Conservation (phyloP, 2,329 filamentous ascomycete genomes). For the Setomelanomma holmii region DNA sequence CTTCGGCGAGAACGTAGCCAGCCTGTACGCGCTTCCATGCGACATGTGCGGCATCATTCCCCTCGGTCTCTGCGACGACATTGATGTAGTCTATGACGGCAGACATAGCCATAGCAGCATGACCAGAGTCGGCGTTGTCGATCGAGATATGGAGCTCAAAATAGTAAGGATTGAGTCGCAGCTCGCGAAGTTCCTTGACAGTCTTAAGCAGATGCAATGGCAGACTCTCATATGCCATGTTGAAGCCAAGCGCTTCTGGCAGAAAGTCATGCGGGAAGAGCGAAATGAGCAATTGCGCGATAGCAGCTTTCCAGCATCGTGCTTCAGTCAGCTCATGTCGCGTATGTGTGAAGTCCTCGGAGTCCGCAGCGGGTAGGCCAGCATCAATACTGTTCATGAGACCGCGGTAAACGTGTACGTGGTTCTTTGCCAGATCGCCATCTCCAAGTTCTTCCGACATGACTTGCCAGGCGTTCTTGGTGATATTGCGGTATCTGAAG, state of each 20-base stretch:
- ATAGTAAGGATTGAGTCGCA: conserved; percentile 55
- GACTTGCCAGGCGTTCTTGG: conserved; percentile 57
- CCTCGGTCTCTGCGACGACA: conserved; percentile 26
- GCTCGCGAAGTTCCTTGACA: conserved; percentile 53
- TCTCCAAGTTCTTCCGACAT: conserved; percentile 61
- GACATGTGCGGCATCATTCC: conserved; percentile 39
- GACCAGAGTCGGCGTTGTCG: conserved; percentile 59
- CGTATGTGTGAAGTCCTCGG: conserved; percentile 37
- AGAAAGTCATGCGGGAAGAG: conserved; percentile 59
- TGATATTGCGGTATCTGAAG: conserved; percentile 48
- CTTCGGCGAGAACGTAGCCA: conserved; percentile 49
- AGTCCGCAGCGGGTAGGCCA: conserved; percentile 41
- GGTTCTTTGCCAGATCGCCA: conserved; percentile 56
- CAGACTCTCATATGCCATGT: conserved; percentile 57
- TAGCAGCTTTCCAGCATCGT: conserved; percentile 53
- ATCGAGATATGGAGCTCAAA: conserved; percentile 61
- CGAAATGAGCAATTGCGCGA: conserved; percentile 57
- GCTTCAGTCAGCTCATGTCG: conserved; percentile 32
- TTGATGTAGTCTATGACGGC: conserved; percentile 50
- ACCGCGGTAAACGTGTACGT: conserved; percentile 49
- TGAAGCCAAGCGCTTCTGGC: conserved; percentile 61
- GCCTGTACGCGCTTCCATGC: conserved; percentile 54
- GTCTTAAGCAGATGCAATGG: conserved; percentile 51
- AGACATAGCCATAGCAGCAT: conserved; percentile 56
- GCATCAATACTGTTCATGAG: conserved; percentile 42